Base-by-base conservation (phyloP, 768 basidiomycete species). In the Daedaleopsis sinensis region DNA sequence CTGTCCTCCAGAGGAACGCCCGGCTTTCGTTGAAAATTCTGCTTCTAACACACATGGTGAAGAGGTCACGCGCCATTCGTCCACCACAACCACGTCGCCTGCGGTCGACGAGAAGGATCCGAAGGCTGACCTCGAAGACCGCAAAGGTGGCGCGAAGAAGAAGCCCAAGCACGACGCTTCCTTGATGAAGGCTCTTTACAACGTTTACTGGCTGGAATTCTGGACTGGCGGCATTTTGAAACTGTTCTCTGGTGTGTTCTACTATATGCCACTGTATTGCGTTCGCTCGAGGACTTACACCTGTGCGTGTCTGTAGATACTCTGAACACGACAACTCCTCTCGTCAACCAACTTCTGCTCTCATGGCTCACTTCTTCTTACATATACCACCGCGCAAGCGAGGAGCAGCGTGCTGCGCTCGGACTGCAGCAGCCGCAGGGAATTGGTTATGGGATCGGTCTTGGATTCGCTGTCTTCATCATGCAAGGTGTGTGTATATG, bases 371-470 rank as follows among this genome's bases (percentile, higher is more conserved):
- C 79, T 0, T 75, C 79, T 3, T 80, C 82, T 0, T 88, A 82
- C 68, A 19, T 70, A 23, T 82, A 76, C 58, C 71, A 71, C 68
- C 75, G 70, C 37, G 70, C 78, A 9, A 69, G 77, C 2, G 75
- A 78, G 0, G 72, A 71, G 27, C 69, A 79, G 50, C 78, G 77
- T 38, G 77, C 72, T 0, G 69, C 72, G 5, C 71, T 74, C 0
- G 68, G 76, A 42, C 52, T 79, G 58, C 36, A 65, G 13, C 63
- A 73, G 54, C 84, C 86, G 3, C 73, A 67, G 38, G 82, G 83
- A 1, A 76, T 88, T 39, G 86, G 87, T 0, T 84, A 82, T 68
- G 87, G 87, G 1, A 79, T 89, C 53, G 87, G 87, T 7, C 69
- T 88, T 1, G 86, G 80, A 0, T 74, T 85, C 55, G 85, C 78